Conservation (phyloP, 2,329 filamentous ascomycete genomes). For the Daldinia sp. region DNA sequence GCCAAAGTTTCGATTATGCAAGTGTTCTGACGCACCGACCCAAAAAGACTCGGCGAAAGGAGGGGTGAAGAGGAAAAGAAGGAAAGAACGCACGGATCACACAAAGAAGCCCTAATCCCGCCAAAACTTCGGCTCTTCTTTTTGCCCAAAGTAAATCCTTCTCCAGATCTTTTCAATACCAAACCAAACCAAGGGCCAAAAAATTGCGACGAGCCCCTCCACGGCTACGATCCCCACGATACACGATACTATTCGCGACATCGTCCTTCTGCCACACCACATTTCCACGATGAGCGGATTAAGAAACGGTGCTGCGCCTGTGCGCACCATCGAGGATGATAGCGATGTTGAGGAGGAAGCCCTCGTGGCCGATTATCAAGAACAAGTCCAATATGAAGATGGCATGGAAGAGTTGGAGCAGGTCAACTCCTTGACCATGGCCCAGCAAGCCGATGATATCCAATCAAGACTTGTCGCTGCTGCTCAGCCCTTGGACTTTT, state of each 20-base stretch:
- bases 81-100: conserved; percentile 28
- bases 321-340: conserved; percentile 75
- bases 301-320: conserved; percentile 67
- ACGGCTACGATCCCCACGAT: conserved; percentile 33
- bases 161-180: conserved; percentile 11
- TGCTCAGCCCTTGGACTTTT: conserved; percentile 94
- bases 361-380: conserved; percentile 92
- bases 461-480: conserved; percentile 91
- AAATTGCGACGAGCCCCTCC: conserved; percentile 44
- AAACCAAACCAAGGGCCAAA: conserved; percentile 37
- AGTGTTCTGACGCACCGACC: background rate
- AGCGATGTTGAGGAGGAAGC: conserved; percentile 97
- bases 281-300: conserved; percentile 64
- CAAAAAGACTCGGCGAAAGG: conserved; percentile 5
- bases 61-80: background rate
- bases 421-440: conserved; percentile 72
- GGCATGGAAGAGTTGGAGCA: conserved; percentile 83
- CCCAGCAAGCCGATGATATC: conserved; percentile 85
- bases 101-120: conserved; percentile 45
- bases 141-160: conserved; percentile 20
- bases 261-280: conserved; percentile 23
- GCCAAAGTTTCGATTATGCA: conserved; percentile 10
- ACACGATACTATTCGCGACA: conserved; percentile 32
- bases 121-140: conserved; percentile 45
- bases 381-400: conserved; percentile 95